Evolutionary conservation across 768 basidiomycete species (phyloP), one percentile per base, ranked within the genome.

Genomic region (Mycena indigotica): DNA sequence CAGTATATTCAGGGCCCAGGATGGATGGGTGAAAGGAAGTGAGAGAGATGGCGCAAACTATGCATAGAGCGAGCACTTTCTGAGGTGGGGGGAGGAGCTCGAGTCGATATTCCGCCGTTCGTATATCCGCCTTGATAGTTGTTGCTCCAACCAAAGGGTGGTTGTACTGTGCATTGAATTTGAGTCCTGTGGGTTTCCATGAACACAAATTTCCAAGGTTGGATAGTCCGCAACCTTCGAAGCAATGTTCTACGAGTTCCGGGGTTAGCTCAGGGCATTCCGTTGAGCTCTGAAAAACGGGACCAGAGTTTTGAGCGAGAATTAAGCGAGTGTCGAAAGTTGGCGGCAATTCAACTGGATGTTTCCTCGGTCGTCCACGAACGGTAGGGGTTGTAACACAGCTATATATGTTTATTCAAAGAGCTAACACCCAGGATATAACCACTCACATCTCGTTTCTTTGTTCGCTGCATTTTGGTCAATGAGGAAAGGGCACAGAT

Each of bases 11-110:
- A 1, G 23, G 10, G 2, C 61, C 61, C 5, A 62, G 32, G 0
- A 62, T 28, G 10, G 15, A 10, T 25, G 49, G 29, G 25, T 62
- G 50, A 44, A 32, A 58, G 1, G 61, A 58, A 5, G 25, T 28
- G 3, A 51, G 45, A 6, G 61, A 48, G 0, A 51, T 25, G 16
- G 44, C 13, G 13, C 52, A 41, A 44, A 58, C 19, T 24, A 62
- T 53, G 41, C 57, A 59, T 3, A 63, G 46, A n/a, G 55, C 52
- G 4, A 63, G 52, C 17, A 56, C 55, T 3, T 55, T 40, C 3
- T 46, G 38, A 39, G 56, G 46, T 2, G 54, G 57, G 3, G 29
- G 55, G 6, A 63, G 55, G 25, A 50, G 57, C 13, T 50, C 5
- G 10, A 59, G 30, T 1, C 54, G 29, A 19, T 52, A 63, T 2